phyloP scores from a whole-genome alignment of 192 early-diverging fungal genomes.

The Pecoramyces ruminantium region DNA sequence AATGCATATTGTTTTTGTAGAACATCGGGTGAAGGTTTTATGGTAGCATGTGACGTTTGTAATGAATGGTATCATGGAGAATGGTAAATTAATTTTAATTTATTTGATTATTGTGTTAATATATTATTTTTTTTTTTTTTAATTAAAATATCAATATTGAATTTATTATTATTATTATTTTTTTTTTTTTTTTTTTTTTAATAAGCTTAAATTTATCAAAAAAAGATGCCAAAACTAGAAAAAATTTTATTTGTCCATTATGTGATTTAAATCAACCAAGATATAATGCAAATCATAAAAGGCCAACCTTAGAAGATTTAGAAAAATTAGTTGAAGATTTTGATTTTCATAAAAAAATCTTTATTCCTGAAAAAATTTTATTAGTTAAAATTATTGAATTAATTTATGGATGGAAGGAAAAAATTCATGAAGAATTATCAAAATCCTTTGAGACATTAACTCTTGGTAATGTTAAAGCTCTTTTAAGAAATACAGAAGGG shows the following conservation, averaged over 20 bases:
- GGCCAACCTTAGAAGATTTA: neutral
- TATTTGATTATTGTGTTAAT: too few relatives aligned
- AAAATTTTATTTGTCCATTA: neutral
- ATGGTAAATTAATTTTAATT: conserved; percentile 20
- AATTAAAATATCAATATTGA: too few relatives aligned
- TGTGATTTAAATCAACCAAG: neutral
- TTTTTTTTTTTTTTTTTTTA: neutral
- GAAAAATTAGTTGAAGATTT: neutral
- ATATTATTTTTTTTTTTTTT: too few relatives aligned
- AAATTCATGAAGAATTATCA: neutral
- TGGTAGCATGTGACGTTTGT: conserved; percentile 64
- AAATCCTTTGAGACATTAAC: neutral
- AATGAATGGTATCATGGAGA: conserved; percentile 62
- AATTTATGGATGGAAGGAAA: neutral
- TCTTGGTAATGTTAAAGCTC: neutral
- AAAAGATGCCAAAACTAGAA: neutral
- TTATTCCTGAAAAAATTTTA: neutral
- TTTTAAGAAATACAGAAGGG: neutral
- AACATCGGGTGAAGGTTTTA: conserved; percentile 16
- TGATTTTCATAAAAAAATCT: neutral
- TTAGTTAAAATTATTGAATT: neutral
- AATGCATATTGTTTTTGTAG: neutral
- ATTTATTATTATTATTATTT: neutral
- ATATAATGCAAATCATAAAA: neutral
- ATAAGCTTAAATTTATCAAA: neutral